phyloP scores from a whole-genome alignment of 805 yeast species.

The Candida schatavii region DNA sequence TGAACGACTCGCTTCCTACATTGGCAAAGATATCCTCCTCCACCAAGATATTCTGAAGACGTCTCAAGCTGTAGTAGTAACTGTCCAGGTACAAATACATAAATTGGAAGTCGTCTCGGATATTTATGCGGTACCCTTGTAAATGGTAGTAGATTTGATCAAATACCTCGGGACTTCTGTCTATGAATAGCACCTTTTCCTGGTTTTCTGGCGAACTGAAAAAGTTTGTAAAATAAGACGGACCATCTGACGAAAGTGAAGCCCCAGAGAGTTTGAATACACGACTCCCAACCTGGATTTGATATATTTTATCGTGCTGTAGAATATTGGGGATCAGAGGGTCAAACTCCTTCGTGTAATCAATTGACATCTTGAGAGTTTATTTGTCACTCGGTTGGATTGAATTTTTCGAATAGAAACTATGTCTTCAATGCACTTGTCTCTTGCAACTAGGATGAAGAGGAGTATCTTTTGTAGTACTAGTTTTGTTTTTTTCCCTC shows the following conservation, averaged over 20 bases:
- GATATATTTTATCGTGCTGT: conserved; percentile 68
- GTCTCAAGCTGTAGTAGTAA: conserved; percentile 62
- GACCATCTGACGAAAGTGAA: conserved; percentile 80
- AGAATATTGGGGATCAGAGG: conserved; percentile 50
- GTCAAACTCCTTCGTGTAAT: conserved; percentile 24
- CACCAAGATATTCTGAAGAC: conserved; percentile 47
- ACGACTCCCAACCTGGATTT: conserved; percentile 66
- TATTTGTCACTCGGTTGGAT: not conserved
- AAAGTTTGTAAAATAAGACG: conserved; percentile 80
- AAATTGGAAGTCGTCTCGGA: conserved; percentile 59
- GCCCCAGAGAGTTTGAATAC: conserved; percentile 74
- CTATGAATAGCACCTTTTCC: conserved; percentile 56
- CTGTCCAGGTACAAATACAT: conserved; percentile 68
- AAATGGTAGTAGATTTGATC: conserved; percentile 65
- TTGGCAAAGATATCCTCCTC: conserved; percentile 55
- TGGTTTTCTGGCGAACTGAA: conserved; percentile 45
- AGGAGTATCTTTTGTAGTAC: no score
- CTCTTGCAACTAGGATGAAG: not conserved
- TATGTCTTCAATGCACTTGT: not conserved
- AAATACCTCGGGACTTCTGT: conserved; percentile 70
- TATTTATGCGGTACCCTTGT: conserved; percentile 72
- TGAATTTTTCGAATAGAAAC: not conserved
- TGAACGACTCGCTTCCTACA: conserved; percentile 60
- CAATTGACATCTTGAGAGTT: not conserved
- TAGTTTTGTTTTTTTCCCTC: no score